phyloP scores from a whole-genome alignment of 2,329 filamentous ascomycete species.

The Amauroascus niger region DNA sequence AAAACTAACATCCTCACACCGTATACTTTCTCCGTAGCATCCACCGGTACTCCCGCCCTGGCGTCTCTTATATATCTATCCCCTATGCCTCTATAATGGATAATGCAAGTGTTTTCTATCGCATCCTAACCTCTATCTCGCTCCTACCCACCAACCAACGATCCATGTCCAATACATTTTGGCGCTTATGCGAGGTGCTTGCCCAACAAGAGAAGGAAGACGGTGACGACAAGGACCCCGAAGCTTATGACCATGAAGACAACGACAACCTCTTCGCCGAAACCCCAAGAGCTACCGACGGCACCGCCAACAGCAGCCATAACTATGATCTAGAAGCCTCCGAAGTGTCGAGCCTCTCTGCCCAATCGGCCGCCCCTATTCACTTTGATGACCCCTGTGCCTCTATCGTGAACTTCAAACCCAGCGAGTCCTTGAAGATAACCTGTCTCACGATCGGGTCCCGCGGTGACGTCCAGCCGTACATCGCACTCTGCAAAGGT shows the following conservation, averaged over 20 bases:
- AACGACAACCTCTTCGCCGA: background rate
- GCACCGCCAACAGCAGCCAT: slow-evolving; percentile 11
- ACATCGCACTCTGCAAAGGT: slow-evolving; percentile 90
- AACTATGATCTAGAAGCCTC: slow-evolving; percentile 22
- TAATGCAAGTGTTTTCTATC: slow-evolving; percentile 9
- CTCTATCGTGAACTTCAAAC: slow-evolving; percentile 86
- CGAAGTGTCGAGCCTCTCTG: slow-evolving; percentile 24
- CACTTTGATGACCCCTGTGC: slow-evolving; percentile 82
- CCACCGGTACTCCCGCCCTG: background rate
- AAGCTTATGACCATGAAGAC: background rate
- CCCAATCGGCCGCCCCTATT: slow-evolving; percentile 48
- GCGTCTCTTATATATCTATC: too few relatives aligned
- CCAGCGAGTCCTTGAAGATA: slow-evolving; percentile 64
- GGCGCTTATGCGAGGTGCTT: slow-evolving; percentile 13
- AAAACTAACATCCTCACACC: too few relatives aligned
- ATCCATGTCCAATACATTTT: slow-evolving; percentile 11
- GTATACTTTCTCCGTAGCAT: background rate
- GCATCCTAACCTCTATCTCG: slow-evolving; percentile 8
- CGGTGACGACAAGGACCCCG: background rate
- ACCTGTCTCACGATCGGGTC: slow-evolving; percentile 95
- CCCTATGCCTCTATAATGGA: slow-evolving; percentile 5
- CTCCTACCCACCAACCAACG: background rate
- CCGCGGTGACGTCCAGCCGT: slow-evolving; percentile 90
- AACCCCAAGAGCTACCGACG: background rate
- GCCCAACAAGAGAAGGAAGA: slow-evolving; percentile 8